Evolutionary conservation across 371 early-diverging fungal species (phyloP).

Genomic region (Mucor circinelloides): DNA sequence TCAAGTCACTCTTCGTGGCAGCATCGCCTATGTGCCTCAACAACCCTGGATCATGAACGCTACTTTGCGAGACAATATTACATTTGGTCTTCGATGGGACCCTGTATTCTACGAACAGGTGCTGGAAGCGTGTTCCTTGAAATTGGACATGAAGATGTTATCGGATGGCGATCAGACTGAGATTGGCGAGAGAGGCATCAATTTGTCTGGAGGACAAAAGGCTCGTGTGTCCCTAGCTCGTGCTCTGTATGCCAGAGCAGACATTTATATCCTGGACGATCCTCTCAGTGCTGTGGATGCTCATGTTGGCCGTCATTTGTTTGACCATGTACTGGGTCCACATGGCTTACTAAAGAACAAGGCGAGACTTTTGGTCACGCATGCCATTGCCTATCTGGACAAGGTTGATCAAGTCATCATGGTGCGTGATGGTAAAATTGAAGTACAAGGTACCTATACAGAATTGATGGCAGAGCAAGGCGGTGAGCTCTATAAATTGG

Average conservation of each 20-base stretch:
- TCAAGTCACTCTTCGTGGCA: conserved; percentile 70
- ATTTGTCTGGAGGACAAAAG: conserved; percentile 87
- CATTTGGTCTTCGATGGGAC: conserved; percentile 87
- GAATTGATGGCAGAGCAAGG: conserved; percentile 66
- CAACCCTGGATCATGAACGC: conserved; percentile 95
- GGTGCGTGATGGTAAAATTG: conserved; percentile 75
- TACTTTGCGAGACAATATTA: conserved; percentile 88
- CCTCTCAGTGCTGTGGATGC: conserved; percentile 91
- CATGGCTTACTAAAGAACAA: conserved; percentile 78
- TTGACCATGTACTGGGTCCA: conserved; percentile 83
- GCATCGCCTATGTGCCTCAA: conserved; percentile 90
- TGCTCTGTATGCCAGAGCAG: conserved; percentile 83
- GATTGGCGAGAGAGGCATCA: conserved; percentile 95
- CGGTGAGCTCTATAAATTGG: conserved; percentile 59
- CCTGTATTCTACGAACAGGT: conserved; percentile 72
- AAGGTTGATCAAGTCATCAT: conserved; percentile 70
- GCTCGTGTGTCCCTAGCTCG: conserved; percentile 78
- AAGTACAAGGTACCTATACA: conserved; percentile 71
- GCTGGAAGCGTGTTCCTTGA: conserved; percentile 60
- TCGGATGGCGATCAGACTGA: conserved; percentile 89
- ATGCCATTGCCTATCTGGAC: conserved; percentile 82
- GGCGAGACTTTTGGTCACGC: conserved; percentile 93
- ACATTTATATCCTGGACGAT: conserved; percentile 83
- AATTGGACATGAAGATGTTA: conserved; percentile 78
- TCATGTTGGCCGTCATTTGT: conserved; percentile 87